Percentiles rank a stretch among this genome's conserved stretches.
phyloP scores from a whole-genome alignment of 2,329 filamentous ascomycete genomes.

The Thelonectria olida region DNA sequence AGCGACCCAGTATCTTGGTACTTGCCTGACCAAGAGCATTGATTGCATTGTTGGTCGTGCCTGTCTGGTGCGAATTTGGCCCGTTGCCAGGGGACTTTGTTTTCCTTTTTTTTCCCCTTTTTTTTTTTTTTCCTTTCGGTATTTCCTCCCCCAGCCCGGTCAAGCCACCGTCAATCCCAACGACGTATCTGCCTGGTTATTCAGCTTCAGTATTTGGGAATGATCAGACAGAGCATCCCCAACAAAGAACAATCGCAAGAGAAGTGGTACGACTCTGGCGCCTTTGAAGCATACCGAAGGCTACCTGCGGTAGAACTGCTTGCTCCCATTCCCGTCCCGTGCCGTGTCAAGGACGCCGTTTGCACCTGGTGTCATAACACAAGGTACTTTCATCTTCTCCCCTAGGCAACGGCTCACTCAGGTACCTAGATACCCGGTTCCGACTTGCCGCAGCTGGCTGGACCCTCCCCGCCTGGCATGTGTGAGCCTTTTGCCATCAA shows the following conservation, averaged over 20 bases:
- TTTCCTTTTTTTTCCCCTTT: background rate
- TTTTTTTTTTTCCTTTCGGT: background rate
- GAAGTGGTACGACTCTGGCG: background rate
- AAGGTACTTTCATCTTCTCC: background rate
- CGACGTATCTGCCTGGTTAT: background rate
- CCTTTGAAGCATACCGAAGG: background rate
- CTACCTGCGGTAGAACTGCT: background rate
- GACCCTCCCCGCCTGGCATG: background rate
- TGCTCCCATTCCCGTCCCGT: background rate
- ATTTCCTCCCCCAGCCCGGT: background rate
- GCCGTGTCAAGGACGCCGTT: background rate
- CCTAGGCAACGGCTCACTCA: background rate
- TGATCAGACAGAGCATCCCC: too few relatives aligned
- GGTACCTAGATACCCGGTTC: constrained; percentile 19
- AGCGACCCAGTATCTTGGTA: background rate
- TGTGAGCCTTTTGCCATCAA: background rate
- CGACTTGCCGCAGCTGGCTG: constrained; percentile 14
- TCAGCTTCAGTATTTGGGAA: too few relatives aligned
- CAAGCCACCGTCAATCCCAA: background rate
- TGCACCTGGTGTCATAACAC: background rate
- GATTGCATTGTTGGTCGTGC: background rate
- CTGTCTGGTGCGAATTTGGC: background rate
- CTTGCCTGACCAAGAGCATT: background rate
- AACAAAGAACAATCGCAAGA: background rate
- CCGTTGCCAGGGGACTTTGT: background rate